Evolutionary conservation across 2,329 filamentous ascomycete genomes (phyloP), one percentile per base, ranked within the genome.

Genomic region (Erysiphe pulchra): DNA sequence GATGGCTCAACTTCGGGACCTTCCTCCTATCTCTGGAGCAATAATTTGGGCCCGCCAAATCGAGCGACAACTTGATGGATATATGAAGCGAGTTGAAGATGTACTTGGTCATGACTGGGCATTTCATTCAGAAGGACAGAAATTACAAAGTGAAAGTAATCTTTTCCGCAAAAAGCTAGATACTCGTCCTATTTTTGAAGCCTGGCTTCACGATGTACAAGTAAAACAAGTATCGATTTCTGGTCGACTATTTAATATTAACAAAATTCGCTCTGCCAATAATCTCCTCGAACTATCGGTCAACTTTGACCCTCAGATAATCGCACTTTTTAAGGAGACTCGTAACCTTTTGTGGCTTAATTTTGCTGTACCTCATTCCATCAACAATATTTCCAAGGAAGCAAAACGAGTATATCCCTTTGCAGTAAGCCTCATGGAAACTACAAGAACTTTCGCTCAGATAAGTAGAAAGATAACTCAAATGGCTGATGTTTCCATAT

Each of bases 71-170:
- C 73, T 98, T 10, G 80, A 94, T 56, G 81, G 78, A 11, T 98
- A 98, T 61, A 94, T 99, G 85, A 82, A 85, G 58, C 94, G 94
- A 61, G 87, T 99, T n/a, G 92, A 95, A 60, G 84, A 93, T 53
- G 90, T 99, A 34, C 73, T 99, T 18, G 90, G 90, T 44, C 77
- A 82, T 47, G 85, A 94, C 53, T 99, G 90, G 90, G 78, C 81
- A 46, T 67, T 95, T 48, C 92, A 98, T 57, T 75, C 85, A 7
- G 90, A 98, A 59, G 92, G 92, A 1, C 84, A 94, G 57, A 93
- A 93, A 61, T 70, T 98, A 17, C 80, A 87, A 56, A 77, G 76
- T 47, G 90, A 98, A 62, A 87, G 90, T 58, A 81, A 81, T 52
- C 71, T 93, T 55, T 98, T 99, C 66, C 79, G 86, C 53, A 85